These are phyloP conservation scores for Claviceps citrina DNA, from an alignment of 2,329 filamentous ascomycete genomes.

Conservation along the genomic window DNA sequence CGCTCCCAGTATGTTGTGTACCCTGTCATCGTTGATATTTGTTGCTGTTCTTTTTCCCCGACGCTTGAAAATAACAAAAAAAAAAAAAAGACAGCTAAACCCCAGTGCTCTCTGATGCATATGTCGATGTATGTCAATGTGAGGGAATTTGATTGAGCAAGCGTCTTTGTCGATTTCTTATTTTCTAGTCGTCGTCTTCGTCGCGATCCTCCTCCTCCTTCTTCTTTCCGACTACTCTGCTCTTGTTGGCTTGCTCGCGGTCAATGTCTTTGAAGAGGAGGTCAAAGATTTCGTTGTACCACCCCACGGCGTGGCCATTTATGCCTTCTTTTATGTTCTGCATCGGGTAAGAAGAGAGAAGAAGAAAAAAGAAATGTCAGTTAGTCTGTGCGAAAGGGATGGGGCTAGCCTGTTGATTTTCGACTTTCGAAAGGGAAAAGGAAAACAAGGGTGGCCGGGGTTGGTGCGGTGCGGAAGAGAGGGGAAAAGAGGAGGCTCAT, in stretches of 20 bases:
- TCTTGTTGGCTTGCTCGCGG: conserved; percentile 55
- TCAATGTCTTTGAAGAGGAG: conserved; percentile 78
- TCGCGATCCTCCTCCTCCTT: conserved; percentile 25
- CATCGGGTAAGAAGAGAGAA: too few species aligned
- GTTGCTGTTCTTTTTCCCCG: too few species aligned
- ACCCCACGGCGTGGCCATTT: conserved; percentile 75
- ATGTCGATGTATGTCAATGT: not conserved
- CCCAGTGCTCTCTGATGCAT: too few species aligned
- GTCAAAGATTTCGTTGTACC: conserved; percentile 90
- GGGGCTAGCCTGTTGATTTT: too few species aligned
- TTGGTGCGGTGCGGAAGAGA: too few species aligned
- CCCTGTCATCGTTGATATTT: too few species aligned
- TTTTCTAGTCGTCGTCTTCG: conserved; percentile 20
- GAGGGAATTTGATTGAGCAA: not conserved
- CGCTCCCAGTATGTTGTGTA: too few species aligned
- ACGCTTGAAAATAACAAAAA: too few species aligned
- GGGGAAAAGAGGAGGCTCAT: too few species aligned
- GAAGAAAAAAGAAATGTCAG: not conserved
- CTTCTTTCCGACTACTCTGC: conserved; percentile 46
- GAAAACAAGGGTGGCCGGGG: too few species aligned
- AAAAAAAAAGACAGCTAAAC: too few species aligned
- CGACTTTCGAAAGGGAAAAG: too few species aligned
- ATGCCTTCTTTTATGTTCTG: conserved; percentile 98
- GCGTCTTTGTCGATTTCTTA: not conserved
- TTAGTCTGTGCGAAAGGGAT: not conserved